phyloP scores from a whole-genome alignment of 768 basidiomycete species.

The Neoboletus magnificus region DNA sequence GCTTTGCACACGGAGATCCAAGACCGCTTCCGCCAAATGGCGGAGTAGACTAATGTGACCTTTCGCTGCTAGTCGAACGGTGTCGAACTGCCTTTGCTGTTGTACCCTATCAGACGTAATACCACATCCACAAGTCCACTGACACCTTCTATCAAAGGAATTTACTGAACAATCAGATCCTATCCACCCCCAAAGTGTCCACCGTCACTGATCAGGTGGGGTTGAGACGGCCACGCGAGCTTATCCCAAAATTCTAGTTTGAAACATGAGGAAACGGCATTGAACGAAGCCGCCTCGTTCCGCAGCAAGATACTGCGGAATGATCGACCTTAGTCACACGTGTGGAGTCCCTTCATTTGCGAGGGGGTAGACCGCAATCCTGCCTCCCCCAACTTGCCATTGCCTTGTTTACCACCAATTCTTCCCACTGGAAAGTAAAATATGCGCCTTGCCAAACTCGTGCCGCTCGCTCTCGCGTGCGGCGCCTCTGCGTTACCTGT shows the following conservation, averaged over 20 bases:
- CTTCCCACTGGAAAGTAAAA: not conserved
- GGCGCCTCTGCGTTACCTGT: conserved; percentile 17
- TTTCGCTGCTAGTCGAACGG: too few relatives aligned
- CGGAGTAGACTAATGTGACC: conserved; percentile 48
- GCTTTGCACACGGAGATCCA: conserved; percentile 80
- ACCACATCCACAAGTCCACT: conserved; percentile 4
- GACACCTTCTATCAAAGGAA: not conserved
- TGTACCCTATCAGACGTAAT: conserved; percentile 27
- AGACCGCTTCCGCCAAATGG: conserved; percentile 87
- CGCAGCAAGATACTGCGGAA: conserved; percentile 11
- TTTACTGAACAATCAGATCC: not conserved
- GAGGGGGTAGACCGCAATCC: not conserved
- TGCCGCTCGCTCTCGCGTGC: conserved; percentile 10
- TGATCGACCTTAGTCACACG: not conserved
- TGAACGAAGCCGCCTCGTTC: not conserved
- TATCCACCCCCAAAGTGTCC: too few relatives aligned
- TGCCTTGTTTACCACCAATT: not conserved
- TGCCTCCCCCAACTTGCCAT: not conserved
- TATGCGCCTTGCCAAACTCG: conserved; percentile 15
- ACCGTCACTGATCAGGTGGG: not conserved
- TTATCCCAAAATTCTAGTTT: not conserved
- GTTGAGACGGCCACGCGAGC: not conserved
- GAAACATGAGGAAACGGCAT: not conserved
- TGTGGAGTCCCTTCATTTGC: not conserved
- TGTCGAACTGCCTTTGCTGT: not conserved